Conservation (phyloP, 352 stramenopile genomes). For the Phytophthora sansomeana region DNA sequence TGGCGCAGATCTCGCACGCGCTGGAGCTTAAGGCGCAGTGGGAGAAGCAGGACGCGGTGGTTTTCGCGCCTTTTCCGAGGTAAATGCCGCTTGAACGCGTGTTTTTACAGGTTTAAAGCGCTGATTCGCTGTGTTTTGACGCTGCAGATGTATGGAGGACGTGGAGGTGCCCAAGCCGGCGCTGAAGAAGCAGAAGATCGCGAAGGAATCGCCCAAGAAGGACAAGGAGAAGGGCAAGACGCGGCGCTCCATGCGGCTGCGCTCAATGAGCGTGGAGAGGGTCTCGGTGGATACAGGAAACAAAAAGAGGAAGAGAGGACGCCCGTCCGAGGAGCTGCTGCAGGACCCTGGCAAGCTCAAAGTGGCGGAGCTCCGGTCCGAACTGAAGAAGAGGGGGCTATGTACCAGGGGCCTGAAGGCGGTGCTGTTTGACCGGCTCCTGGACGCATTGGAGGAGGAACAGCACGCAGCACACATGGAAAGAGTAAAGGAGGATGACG, state of each 20-base stretch:
- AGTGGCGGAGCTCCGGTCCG: conserved; percentile 64
- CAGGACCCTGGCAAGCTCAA: conserved; percentile 35
- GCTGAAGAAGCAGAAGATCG: conserved; percentile 1
- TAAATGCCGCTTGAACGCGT: conserved; percentile 2
- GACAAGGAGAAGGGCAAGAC: conserved; percentile 1
- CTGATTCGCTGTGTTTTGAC: not conserved
- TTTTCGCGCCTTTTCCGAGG: conserved; percentile 27
- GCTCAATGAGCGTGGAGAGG: conserved; percentile 2
- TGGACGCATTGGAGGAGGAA: conserved; percentile 54
- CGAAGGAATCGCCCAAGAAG: conserved; percentile 39
- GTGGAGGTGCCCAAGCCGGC: not conserved
- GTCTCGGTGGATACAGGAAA: conserved; percentile 3
- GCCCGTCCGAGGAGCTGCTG: conserved; percentile 22
- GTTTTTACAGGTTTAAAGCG: not conserved
- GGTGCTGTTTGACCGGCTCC: conserved; percentile 52
- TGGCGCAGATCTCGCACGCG: conserved; percentile 56
- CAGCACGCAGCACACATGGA: conserved; percentile 39
- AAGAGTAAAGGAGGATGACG: conserved; percentile 34
- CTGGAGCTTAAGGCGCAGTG: conserved; percentile 59
- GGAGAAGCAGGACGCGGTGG: conserved; percentile 34
- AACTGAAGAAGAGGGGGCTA: conserved; percentile 70
- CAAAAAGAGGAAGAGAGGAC: conserved; percentile 53
- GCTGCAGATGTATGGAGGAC: conserved; percentile 16
- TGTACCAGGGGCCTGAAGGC: conserved; percentile 63
- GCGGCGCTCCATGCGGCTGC: conserved; percentile 20